Evolutionary conservation across 1,284 basidiomycete species (phyloP).

Genomic region (Boletus subluridellus): DNA sequence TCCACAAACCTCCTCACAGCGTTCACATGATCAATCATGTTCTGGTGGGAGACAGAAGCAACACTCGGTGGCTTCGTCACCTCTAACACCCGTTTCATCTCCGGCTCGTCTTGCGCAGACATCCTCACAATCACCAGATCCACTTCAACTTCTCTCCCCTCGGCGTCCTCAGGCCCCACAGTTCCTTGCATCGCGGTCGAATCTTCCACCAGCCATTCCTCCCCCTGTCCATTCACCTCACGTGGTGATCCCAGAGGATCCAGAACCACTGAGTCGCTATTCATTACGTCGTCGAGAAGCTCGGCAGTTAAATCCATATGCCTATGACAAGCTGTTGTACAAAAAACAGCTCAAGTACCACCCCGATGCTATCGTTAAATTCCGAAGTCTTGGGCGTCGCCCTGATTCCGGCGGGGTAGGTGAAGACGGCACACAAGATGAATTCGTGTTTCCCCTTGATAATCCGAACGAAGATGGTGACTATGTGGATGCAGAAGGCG

Average conservation of each 20-base stretch:
- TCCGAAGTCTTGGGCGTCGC: constrained; percentile 31
- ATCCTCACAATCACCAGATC: constrained; percentile 25
- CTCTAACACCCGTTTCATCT: constrained; percentile 27
- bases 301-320: constrained; percentile 54
- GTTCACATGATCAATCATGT: constrained; percentile 1
- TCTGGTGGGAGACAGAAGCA: background rate
- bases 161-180: background rate
- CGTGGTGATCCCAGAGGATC: constrained; percentile 16
- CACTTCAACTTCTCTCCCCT: constrained; percentile 19
- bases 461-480: constrained; percentile 27
- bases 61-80: constrained; percentile 15
- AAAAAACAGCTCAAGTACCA: constrained; percentile 43
- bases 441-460: constrained; percentile 18
- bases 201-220: background rate
- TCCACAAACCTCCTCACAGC: constrained; percentile 16
- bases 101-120: constrained; percentile 7
- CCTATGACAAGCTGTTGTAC: constrained; percentile 48
- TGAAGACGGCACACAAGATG: constrained; percentile 33
- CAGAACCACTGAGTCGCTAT: constrained; percentile 39
- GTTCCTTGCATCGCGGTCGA: background rate
- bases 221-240: background rate
- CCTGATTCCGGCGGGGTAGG: constrained; percentile 4
- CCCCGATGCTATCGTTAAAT: constrained; percentile 59
- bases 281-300: constrained; percentile 48
- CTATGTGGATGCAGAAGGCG: constrained; percentile 21